Base-by-base conservation (phyloP, 495 filamentous ascomycete species). In the Podospora australis region DNA sequence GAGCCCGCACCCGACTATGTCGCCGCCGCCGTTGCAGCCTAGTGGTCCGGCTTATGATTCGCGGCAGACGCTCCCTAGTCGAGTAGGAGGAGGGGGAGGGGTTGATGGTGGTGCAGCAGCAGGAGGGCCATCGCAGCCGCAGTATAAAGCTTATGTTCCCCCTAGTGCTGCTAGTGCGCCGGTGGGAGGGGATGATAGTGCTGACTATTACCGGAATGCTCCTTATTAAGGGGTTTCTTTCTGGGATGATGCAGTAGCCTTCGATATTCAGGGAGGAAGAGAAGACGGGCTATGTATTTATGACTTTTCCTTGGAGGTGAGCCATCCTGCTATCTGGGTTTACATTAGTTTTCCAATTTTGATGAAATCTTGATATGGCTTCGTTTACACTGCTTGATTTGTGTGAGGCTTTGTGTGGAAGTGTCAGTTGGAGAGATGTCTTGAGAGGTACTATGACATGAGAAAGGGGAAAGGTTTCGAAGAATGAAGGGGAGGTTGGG, bases 21-120 rank as follows among this genome's bases (percentile, higher is more conserved):
- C 73, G 2, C 76, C 63, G 6, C 68, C 65, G 1, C 68, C 64
- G 3, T 50, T 69, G 44, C 66, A 70, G 19, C 70, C 66, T 1
- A 47, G 50, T 26, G 70, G 71, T 1, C 16, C 60, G 4, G 62
- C 63, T 3, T 75, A 69, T 46, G 69, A 73, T 21, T 54, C 65
- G 1, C 50, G 70, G 4, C 70, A 71, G 48, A 54, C 51, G n/a
- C 54, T 71, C 11, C 70, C 70, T 3, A 71, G 72, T 44, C 59
- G 71, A 45, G 2, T 43, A 19, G 34, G 42, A 16, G 45, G 28
- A 25, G 44, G 11, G 10, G 25, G 22, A 16, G 26, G 14, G 8
- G 17, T 14, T 26, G 54, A 13, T 28, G 35, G 21, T 19, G 34
- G 39, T 35, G 39, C 39, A 14, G 26, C 24, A n/a, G 42, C n/a